Evolutionary conservation across 768 basidiomycete species (phyloP), one percentile per base, ranked within the genome.

Genomic region (Hortiboletus campestris): DNA sequence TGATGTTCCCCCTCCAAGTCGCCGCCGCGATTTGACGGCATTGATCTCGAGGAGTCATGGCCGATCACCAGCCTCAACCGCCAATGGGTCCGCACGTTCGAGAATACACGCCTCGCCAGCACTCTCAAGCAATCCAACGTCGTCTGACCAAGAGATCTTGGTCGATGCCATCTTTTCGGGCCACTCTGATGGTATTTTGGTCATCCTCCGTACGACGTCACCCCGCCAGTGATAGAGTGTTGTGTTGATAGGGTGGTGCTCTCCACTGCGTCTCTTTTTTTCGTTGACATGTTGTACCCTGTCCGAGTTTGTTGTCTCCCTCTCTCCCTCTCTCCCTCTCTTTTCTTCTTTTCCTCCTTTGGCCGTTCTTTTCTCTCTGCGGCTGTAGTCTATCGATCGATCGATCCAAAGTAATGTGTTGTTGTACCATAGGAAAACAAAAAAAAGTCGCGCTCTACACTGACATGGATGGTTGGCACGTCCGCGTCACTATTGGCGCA

Each of bases 121-220:
- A 9, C 28, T 35, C 16, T 40, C 63, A 8, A 35, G 31, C 32
- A 12, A n/a, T 17, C 42, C 46, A 2, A 22, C 55, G 19, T 54
- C 58, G 8, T 32, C 44, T 8, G 58, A 53, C 49, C 52, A 66
- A 38, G 80, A 80, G 61, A 75, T 86, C 50, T 60, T 76, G 32
- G 88, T 91, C 13, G 90, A 91, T 63, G 86, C 89, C 2, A 91
- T 92, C 51, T 91, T 92, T 66, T 89, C 88, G 34, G 89, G 87
- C 6, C 90, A 91, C 67, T 91, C 90, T 29, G 90, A 92, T 65
- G 90, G 90, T 6, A 76, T 92, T 53, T 83, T 92, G 75, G 86
- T 90, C 58, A 89, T 92, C 60, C 72, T 92, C 13, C 82, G 90
- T 20, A 73, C 78, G 45, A 78, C 80, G 35, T 66, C 72, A 36